Evolutionary conservation across 495 filamentous ascomycete species (phyloP), one percentile per base, ranked within the genome.

Genomic region (Lophiostoma macrostomum): DNA sequence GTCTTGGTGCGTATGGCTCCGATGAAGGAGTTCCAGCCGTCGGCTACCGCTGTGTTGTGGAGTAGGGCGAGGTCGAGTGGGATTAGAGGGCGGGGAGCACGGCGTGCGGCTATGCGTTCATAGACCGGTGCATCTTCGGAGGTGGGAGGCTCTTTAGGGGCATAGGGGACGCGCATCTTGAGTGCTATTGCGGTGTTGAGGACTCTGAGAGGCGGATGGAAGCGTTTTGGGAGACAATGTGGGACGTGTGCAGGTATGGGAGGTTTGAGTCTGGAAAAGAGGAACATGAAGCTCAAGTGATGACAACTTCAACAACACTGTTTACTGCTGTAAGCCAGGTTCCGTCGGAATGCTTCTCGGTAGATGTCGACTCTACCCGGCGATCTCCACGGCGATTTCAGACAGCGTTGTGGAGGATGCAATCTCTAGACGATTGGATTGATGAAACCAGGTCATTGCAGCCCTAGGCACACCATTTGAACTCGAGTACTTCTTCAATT

Each of bases 121-220:
- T 68, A 67, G 38, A 69, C 61, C n/a, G 63, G 60, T 16, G 50
- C 32, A 37, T 14, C 28, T 25, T 31, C 43, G 6, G 55, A 36
- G 23, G 36, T 53, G 16, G 60, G 32, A 14, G 66, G 49, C 14
- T 69, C 63, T 27, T 45, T 60, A 29, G 60, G 64, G 46, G 65
- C 68, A 56, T 72, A 72, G 34, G 68, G 60, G 40, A 72, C 60
- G 43, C 69, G 62, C 69, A 72, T 72, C 22, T 61, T 60, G 60
- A 11, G 20, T 16, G 18, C 19, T 3, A 29, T 8, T 5, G 19
- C 7, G 34, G 34, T 37, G 20, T 18, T 5, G 34, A 37, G n/a
- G n/a, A 18, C 5, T 37, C 34, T 14, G 5, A 37, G 34, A 14
- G 34, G 20, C 34, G 8, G 29, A 34, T 36, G 29, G 44, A 16